phyloP scores from a whole-genome alignment of 495 filamentous ascomycete species.

The Hypoxylon rickii region DNA sequence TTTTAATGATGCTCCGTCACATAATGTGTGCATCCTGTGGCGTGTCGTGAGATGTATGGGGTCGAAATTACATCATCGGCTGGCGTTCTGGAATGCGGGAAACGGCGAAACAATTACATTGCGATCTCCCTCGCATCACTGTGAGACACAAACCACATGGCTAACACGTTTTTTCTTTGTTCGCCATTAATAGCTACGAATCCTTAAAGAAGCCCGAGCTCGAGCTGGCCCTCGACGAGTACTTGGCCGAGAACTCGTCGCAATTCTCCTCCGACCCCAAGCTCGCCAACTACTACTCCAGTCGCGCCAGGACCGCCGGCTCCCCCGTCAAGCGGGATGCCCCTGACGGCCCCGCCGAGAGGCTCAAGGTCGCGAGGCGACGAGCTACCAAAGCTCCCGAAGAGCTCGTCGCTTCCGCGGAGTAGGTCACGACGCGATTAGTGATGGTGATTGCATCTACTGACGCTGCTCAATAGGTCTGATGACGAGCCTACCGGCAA shows the following conservation, averaged over 20 bases:
- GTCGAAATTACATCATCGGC: conserved; percentile 21
- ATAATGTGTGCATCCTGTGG: too few relatives aligned
- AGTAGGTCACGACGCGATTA: conserved; percentile 44
- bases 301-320: conserved; percentile 53
- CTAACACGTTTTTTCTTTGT: conserved; percentile 34
- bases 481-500: conserved; percentile 41
- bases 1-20: too few relatives aligned
- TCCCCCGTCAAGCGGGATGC: conserved; percentile 80
- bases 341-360: conserved; percentile 41
- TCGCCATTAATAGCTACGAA: conserved; percentile 61
- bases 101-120: conserved; percentile 6
- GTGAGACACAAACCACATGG: conserved; percentile 29
- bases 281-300: conserved; percentile 78
- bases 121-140: conserved; percentile 10
- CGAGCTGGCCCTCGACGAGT: conserved; percentile 72
- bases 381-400: conserved; percentile 55
- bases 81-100: conserved; percentile 27
- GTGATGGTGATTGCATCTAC: conserved; percentile 12
- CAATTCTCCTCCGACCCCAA: conserved; percentile 64
- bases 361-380: conserved; percentile 48
- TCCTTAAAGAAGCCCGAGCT: conserved; percentile 81
- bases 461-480: conserved; percentile 28
- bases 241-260: conserved; percentile 68
- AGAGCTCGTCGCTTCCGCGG: conserved; percentile 41
- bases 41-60: background rate